These are phyloP conservation scores for Toxoplasma gondii DNA, from an alignment of 169 alveolate species.

Conservation along the genomic window DNA sequence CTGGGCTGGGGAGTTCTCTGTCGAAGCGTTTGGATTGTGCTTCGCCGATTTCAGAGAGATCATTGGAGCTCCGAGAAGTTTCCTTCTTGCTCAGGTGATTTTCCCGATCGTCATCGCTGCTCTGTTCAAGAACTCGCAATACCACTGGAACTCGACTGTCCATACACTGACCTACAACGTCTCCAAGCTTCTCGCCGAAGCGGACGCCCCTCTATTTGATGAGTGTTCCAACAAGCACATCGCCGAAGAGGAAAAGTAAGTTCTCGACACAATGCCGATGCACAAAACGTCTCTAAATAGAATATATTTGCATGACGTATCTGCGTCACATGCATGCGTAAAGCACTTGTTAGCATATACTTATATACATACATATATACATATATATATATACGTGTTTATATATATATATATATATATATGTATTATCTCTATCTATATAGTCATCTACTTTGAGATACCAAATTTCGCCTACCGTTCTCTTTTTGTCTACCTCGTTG, in stretches of 20 bases:
- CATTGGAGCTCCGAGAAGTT: no score
- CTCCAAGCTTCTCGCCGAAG: slow-evolving; percentile 75
- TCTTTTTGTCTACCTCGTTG: no score
- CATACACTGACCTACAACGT: slow-evolving; percentile 78
- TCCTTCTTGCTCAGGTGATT: slow-evolving; percentile 48
- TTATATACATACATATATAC: not conserved
- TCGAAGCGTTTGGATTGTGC: no score
- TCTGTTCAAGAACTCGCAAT: slow-evolving; percentile 69
- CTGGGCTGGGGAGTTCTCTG: no score
- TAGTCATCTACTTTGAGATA: no score
- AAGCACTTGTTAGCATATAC: not conserved
- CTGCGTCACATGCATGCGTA: not conserved
- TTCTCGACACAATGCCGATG: not conserved
- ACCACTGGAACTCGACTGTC: slow-evolving; percentile 74
- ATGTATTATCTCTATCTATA: no score
- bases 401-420: not conserved
- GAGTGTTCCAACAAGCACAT: slow-evolving; percentile 73
- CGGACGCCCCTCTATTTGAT: slow-evolving; percentile 77
- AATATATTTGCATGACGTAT: not conserved
- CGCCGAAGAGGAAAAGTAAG: slow-evolving; percentile 69
- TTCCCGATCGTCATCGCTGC: slow-evolving; percentile 75
- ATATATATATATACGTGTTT: not conserved
- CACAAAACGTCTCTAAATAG: not conserved
- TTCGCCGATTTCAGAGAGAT: no score
- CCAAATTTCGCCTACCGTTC: no score